Evolutionary conservation across 768 basidiomycete genomes (phyloP).

Genomic region (Cantharellus anzutake): DNA sequence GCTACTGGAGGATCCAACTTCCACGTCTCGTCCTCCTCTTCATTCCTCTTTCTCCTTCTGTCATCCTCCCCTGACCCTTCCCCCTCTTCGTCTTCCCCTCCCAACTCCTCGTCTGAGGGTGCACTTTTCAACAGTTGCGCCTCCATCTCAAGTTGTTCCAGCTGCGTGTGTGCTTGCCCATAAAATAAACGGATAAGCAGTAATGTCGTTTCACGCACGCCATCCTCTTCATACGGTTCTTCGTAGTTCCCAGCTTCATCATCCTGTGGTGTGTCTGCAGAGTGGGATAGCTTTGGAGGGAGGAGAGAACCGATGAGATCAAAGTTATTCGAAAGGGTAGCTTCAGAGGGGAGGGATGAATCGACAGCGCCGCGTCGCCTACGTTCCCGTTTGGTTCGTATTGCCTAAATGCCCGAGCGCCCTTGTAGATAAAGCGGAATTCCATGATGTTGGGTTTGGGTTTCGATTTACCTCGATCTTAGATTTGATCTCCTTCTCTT

Average conservation of each 20-base stretch:
- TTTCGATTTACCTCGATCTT: constrained; percentile 40
- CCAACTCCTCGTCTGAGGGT: constrained; percentile 23
- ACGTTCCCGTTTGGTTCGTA: too few relatives aligned
- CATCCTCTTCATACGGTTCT: constrained; percentile 42
- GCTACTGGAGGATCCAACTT: constrained; percentile 38
- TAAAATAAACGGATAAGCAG: constrained; percentile 58
- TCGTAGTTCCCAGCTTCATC: constrained; percentile 18
- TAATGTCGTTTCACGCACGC: constrained; percentile 45
- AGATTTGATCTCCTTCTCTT: constrained; percentile 59
- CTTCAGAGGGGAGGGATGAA: constrained; percentile 35
- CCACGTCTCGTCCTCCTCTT: constrained; percentile 39
- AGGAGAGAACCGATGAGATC: constrained; percentile 48
- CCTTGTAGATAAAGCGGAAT: background rate
- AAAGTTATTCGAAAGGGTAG: constrained; percentile 29
- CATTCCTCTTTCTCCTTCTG: constrained; percentile 16
- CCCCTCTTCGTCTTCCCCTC: constrained; percentile 21
- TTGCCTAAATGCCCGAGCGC: background rate
- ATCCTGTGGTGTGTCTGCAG: background rate
- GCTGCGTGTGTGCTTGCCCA: constrained; percentile 44
- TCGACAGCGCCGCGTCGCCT: constrained; percentile 16
- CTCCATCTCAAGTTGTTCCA: constrained; percentile 55
- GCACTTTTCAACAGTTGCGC: constrained; percentile 42
- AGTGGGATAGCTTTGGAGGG: constrained; percentile 14
- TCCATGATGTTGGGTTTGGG: background rate
- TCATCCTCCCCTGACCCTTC: constrained; percentile 21